Conservation (phyloP, 2,329 filamentous ascomycete genomes). For the Aspergillus sp. region DNA sequence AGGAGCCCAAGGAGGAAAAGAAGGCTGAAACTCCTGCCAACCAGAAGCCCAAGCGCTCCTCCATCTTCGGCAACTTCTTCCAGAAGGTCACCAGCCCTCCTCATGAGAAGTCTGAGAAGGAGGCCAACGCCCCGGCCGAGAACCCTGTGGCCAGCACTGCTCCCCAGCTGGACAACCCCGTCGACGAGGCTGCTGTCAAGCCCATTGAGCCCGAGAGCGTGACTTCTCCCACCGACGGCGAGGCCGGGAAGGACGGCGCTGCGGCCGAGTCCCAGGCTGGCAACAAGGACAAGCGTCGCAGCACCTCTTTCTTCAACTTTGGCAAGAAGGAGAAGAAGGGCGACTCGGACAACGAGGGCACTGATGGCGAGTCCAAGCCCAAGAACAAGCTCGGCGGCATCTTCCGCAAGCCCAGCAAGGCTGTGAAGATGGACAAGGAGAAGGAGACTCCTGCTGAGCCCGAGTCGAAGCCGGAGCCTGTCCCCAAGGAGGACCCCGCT, state of each 20-base stretch:
- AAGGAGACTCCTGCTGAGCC: conserved; percentile 25
- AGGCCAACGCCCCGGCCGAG: conserved; percentile 40
- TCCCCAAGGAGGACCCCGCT: conserved; percentile 18
- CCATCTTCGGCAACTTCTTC: conserved; percentile 67
- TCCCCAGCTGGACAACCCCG: conserved; percentile 40
- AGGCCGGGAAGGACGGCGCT: conserved; percentile 23
- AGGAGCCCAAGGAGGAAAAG: conserved; percentile 16
- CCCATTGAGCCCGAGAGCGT: conserved; percentile 33
- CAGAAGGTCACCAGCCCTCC: conserved; percentile 54
- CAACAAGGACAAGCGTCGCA: conserved; percentile 40
- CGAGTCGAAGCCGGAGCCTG: conserved; percentile 22
- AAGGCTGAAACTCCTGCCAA: conserved; percentile 37
- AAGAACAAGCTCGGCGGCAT: conserved; percentile 39
- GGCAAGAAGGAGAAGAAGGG: conserved; percentile 43
- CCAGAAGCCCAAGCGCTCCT: conserved; percentile 66
- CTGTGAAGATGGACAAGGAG: conserved; percentile 34
- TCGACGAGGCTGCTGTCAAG: conserved; percentile 28
- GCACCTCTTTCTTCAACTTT: conserved; percentile 45
- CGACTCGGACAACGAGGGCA: conserved; percentile 38
- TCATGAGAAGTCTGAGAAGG: conserved; percentile 40
- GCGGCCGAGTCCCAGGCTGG: conserved; percentile 23
- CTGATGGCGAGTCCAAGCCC: conserved; percentile 38
- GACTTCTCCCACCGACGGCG: conserved; percentile 36
- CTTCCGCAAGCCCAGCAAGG: conserved; percentile 42
- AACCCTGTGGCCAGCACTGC: conserved; percentile 40